These are phyloP conservation scores for Geotrichum europaeum DNA, from an alignment of 1,139 yeast genomes.

Conservation along the genomic window DNA sequence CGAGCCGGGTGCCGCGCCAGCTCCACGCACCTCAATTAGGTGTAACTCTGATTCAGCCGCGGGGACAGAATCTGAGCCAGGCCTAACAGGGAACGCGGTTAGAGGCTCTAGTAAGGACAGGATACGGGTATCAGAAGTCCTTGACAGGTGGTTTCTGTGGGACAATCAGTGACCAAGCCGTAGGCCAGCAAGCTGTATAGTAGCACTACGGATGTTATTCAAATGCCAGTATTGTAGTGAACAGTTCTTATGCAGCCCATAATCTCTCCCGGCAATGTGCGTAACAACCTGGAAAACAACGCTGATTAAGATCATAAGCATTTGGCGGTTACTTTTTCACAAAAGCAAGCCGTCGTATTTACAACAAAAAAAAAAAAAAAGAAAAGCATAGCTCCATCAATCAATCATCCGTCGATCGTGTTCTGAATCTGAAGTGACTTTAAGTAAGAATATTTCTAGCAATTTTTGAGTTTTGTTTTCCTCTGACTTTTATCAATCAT, in stretches of 20 bases:
- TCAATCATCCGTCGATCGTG: too few species aligned
- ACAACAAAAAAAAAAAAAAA: neutral
- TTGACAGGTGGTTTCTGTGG: constrained; percentile 4
- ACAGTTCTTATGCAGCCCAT: neutral
- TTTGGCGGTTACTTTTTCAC: neutral
- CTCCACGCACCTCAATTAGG: neutral
- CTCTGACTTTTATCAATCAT: too few species aligned
- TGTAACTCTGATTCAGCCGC: neutral
- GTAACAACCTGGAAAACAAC: neutral
- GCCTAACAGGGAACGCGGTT: neutral
- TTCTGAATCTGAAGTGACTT: too few species aligned
- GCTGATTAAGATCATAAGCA: neutral
- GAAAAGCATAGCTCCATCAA: too few species aligned
- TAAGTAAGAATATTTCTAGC: too few species aligned
- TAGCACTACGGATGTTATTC: neutral
- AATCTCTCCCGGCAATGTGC: neutral
- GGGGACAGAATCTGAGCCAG: constrained; percentile 1
- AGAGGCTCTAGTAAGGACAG: constrained; percentile 10
- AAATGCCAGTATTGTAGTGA: neutral
- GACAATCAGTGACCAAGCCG: neutral
- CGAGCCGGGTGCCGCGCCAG: neutral
- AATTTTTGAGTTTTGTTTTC: too few species aligned
- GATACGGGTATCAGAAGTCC: neutral
- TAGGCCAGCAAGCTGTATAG: neutral
- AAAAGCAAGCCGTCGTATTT: neutral